Base-by-base conservation (phyloP, 805 yeast species). In the Ogataea trehaloabstinens region DNA sequence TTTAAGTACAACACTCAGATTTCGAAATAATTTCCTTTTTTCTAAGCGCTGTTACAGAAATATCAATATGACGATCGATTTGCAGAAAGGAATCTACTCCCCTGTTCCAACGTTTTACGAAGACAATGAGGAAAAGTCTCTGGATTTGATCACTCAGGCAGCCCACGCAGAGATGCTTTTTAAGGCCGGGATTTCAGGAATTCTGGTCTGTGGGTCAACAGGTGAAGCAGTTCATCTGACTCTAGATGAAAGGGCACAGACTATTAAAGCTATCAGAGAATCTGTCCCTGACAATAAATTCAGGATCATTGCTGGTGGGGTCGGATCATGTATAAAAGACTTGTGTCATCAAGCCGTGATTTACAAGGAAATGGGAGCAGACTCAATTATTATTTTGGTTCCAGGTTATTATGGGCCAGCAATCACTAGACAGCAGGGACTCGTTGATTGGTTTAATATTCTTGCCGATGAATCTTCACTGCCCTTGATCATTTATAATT, bases 51-150 rank as follows among this genome's bases (percentile, higher is more conserved):
- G n/a, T n/a, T n/a, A n/a, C n/a, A n/a, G n/a, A n/a, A n/a, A n/a
- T n/a, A n/a, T n/a, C n/a, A n/a, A n/a, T n/a, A 41, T 41, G 44
- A 41, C 44, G 16, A 35, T 36, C 11, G 29, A 16, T 31, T 20
- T 41, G 13, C 31, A 40, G 13, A 24, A 22, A 20, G 74, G 74
- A 31, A 62, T 75, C 33, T 75, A 74, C 58, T 71, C 76, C 12
- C 80, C 80, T 16, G 62, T 66, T 11, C 74, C 74, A 37, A 74
- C 80, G 8, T 74, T 74, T 53, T 73, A 71, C 68, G 67, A 67
- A 48, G 52, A 53, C 34, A 65, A 62, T 28, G 25, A 19, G 11
- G 38, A 34, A 8, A 34, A 41, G 34, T 37, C 45, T 7, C 37
- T 74, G 18, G 78, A 74, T 50, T 49, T 58, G 28, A 73, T 63